phyloP scores from a whole-genome alignment of 108 stramenopile species.

The Nitzschia sp. region DNA sequence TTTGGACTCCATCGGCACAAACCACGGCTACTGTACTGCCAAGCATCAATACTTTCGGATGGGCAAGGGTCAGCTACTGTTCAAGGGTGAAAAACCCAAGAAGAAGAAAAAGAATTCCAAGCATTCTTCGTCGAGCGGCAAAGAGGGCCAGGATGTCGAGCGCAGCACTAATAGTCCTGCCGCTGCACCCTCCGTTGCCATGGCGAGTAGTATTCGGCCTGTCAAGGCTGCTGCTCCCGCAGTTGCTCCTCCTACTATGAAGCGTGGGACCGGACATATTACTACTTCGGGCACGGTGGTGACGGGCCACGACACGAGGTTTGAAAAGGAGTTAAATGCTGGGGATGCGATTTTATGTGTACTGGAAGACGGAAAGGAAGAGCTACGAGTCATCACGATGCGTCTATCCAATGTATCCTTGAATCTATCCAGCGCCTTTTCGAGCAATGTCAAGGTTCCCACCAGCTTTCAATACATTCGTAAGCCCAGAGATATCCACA shows the following conservation, averaged over 20 bases:
- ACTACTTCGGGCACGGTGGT: slow-evolving; percentile 81
- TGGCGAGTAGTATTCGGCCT: background rate
- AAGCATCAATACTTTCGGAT: slow-evolving; percentile 23
- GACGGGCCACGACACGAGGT: slow-evolving; percentile 60
- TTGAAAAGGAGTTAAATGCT: slow-evolving; percentile 52
- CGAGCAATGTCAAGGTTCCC: slow-evolving; percentile 47
- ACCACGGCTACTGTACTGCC: background rate
- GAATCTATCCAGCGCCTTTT: slow-evolving; percentile 67
- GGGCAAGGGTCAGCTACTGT: slow-evolving; percentile 70
- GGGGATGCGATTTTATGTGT: slow-evolving; percentile 71
- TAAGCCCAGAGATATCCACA: slow-evolving; percentile 56
- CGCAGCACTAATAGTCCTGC: background rate
- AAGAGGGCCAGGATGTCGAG: slow-evolving; percentile 1
- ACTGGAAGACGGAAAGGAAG: slow-evolving; percentile 31
- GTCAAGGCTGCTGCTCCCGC: background rate
- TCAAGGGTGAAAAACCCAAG: slow-evolving; percentile 73
- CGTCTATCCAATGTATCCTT: slow-evolving; percentile 61
- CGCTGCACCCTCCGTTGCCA: background rate
- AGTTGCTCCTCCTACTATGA: slow-evolving; percentile 35
- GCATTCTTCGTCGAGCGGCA: slow-evolving; percentile 30
- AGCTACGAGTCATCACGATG: slow-evolving; percentile 84
- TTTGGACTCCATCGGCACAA: too few relatives aligned
- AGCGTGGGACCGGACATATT: slow-evolving; percentile 62
- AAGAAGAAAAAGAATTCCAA: slow-evolving; percentile 61
- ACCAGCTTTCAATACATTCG: slow-evolving; percentile 54